Evolutionary conservation across 306 rosid species (phyloP), one percentile per base, ranked within the genome.

Genomic region (Herpetospermum pedunculosum): DNA sequence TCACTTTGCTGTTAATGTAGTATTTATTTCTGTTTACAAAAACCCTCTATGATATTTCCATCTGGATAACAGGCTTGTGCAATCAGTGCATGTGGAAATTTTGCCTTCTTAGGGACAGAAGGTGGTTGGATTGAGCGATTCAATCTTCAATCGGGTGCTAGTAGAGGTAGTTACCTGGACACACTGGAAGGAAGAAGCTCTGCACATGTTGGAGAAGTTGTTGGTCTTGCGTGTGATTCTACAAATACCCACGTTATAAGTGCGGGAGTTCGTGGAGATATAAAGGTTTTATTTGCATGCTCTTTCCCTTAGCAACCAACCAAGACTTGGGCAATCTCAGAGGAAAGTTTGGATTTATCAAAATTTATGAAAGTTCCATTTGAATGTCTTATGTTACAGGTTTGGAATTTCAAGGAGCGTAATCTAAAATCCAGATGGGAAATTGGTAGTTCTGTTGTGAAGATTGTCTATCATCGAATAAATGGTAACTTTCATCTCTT

Each of bases 91-190:
- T 94, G 98, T 85, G 98, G 98, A 75, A 94, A 94, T 84, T 91
- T 91, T 80, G 96, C 92, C 50, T 14, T 94, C 69, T 79, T 94
- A 74, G 98, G 98, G 72, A 94, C 98, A 60, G 92, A 86, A n/a
- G 92, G 85, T 86, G 98, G 98, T 75, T 94, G 98, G 96, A 85
- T 94, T 76, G 98, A 94, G 82, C 88, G 86, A 64, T 91, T 94
- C 80, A 92, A 92, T 77, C 96, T 94, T 87, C 98, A 94, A 77
- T 94, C 98, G 35, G 98, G 98, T 80, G 82, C 88, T 69, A 80
- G 89, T 53, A 83, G 97, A 81, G 97, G 98, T 59, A 82, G 84
- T 80, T 94, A 94, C 79, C 59, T 77, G 48, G 97, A 94, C 82
- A 63, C 23, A 18, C 78, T 86, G 34, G 91, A 84, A 84, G 81